Base-by-base conservation (phyloP, 2,329 filamentous ascomycete genomes). In the Exophiala spinifera region DNA sequence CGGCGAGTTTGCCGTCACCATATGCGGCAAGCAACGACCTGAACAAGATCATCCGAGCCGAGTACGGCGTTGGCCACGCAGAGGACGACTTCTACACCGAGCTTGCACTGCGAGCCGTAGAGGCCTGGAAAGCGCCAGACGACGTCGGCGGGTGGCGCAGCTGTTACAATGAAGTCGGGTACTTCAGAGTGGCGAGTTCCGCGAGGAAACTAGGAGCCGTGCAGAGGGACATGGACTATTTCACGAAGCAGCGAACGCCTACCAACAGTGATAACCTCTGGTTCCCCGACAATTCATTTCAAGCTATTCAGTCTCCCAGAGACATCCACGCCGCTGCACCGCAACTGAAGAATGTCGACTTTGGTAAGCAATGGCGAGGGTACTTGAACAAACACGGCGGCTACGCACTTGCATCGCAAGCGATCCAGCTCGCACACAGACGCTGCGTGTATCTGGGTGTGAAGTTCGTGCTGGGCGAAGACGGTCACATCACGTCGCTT, bases 391-490 rank as follows among this genome's bases (percentile, higher is more conserved):
- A 21, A 19, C 19, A 19, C 17, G 76, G 76, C 3, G 79, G 79
- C 6, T 82, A 78, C 77, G 75, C 79, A 1, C 75, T 76, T 56
- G 78, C 79, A 3, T 67, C 71, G 10, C 76, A 76, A 25, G 76
- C 77, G 0, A 65, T 81, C 55, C 53, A 71, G 33, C 72, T 75
- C 25, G 72, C 76, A 3, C 72, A 72, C 11, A 4, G 14, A 6
- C 42, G n/a, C 14, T 74, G 76, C 1, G 60, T 69, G 52, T 66
- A 67, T 21, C 55, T 79, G 7, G 78, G 78, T 4, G 78, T 75
- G 1, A 66, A 62, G 1, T 77, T 79, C 44, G 64, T 79, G 14
- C 73, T 73, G 2, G 75, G 72, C 64, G 28, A 63, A 1, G 36
- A 66, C 14, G 73, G 73, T 13, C 64, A 66, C 7, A 72, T 74